phyloP scores from a whole-genome alignment of 202 grass and related monocot species.

The Zizania palustris region DNA sequence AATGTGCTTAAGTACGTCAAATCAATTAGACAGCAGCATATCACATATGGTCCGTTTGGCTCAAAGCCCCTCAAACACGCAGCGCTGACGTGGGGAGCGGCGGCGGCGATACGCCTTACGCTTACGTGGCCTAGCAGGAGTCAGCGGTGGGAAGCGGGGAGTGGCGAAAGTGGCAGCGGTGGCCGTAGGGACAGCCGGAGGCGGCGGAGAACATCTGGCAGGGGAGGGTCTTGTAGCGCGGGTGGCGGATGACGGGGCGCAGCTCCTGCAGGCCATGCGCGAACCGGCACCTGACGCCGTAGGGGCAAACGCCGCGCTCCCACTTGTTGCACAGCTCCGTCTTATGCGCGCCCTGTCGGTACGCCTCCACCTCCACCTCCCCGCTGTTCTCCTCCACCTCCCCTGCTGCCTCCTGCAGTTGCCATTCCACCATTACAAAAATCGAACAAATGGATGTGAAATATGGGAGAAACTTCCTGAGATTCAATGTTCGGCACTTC shows the following conservation, averaged over 20 bases:
- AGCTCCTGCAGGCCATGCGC: constrained; percentile 81
- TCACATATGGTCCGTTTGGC: constrained; percentile 18
- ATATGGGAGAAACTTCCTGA: neutral
- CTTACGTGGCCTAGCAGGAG: constrained; percentile 26
- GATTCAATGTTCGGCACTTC: neutral
- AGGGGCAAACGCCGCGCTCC: constrained; percentile 57
- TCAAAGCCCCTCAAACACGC: neutral
- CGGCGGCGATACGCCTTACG: constrained; percentile 1
- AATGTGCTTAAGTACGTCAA: neutral
- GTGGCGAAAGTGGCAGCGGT: constrained; percentile 88
- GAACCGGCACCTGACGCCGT: constrained; percentile 63
- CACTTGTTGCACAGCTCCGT: constrained; percentile 97
- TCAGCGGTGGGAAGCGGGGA: constrained; percentile 32
- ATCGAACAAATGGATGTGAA: neutral
- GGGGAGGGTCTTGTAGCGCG: constrained; percentile 78
- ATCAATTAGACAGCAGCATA: neutral
- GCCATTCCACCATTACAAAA: neutral
- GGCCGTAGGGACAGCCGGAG: constrained; percentile 77
- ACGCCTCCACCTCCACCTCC: constrained; percentile 70
- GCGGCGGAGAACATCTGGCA: constrained; percentile 61
- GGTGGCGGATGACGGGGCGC: constrained; percentile 80
- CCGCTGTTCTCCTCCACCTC: constrained; percentile 26
- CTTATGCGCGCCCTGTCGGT: constrained; percentile 66
- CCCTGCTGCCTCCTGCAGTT: constrained; percentile 38
- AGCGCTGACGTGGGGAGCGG: no score